Base-by-base conservation (phyloP, 768 basidiomycete species). In the Collybia sordida region DNA sequence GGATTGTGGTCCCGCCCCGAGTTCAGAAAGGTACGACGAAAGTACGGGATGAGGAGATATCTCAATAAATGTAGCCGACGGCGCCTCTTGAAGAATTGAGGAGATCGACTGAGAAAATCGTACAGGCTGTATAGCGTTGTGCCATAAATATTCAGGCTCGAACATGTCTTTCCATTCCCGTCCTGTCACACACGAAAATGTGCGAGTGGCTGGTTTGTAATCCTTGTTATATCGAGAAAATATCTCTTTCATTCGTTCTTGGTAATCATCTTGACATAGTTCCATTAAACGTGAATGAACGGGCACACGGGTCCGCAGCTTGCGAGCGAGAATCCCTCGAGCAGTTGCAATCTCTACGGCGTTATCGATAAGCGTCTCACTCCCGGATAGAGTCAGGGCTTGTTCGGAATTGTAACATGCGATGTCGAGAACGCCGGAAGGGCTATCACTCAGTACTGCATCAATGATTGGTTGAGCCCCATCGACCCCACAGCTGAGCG, bases 231-330 rank as follows among this genome's bases (percentile, higher is more conserved):
- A 66, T 9, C 69, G 64, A 1, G 55, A 21, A 54, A 74, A 76
- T 17, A 71, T 55, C 11, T 65, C 63, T 1, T 59, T 49, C n/a
- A 76, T 57, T 3, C 54, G 46, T 6, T 45, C 35, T 6, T 38
- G 7, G 49, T 71, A 76, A 4, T 59, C 51, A 1, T 56, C 57
- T 11, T 56, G 55, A 53, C 72, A 75, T 12, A 54, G 17, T 11
- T 73, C 70, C 64, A 78, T 69, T 22, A 73, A 53, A 4, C 51
- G 52, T 3, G 67, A 72, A 55, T 79, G 77, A 18, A 69, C 66
- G 0, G 76, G 68, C 0, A 72, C 64, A 21, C 59, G 56, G 4
- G 75, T 69, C 9, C 63, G 61, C 21, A 78, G 57, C 44, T 64
- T 64, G n/a, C 66, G 64, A 3, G 70, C 74, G 45, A 71, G 64